Conservation (phyloP, 176 grass and related monocot species). For the Panicum miliaceum region DNA sequence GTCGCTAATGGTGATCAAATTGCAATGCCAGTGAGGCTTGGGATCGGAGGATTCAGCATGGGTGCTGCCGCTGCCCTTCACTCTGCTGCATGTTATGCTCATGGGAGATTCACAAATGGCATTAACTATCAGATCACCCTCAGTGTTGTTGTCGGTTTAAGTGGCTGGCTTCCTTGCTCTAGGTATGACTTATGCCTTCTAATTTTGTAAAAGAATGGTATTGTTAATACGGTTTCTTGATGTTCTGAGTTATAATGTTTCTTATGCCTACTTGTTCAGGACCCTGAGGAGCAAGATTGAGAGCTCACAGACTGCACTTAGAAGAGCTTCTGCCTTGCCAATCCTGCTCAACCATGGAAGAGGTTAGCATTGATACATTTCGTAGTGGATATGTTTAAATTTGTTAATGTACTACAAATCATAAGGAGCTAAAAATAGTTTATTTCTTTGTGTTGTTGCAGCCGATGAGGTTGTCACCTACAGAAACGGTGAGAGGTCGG, state of each 20-base stretch:
- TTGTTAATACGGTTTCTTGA: not conserved
- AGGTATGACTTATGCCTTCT: slow-evolving; percentile 42
- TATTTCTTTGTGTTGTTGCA: slow-evolving; percentile 35
- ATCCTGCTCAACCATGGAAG: slow-evolving; percentile 85
- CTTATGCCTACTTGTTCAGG: slow-evolving; percentile 48
- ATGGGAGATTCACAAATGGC: slow-evolving; percentile 77
- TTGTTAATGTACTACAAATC: slow-evolving; percentile 3
- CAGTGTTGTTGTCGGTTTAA: slow-evolving; percentile 67
- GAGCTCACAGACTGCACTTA: slow-evolving; percentile 68
- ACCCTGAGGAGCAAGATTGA: slow-evolving; percentile 82
- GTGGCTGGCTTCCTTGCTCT: slow-evolving; percentile 96
- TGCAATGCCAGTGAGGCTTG: slow-evolving; percentile 70
- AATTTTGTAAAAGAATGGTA: not conserved
- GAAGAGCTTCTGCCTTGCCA: slow-evolving; percentile 71
- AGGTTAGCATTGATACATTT: slow-evolving; percentile 46
- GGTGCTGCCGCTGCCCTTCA: slow-evolving; percentile 72
- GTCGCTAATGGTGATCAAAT: not conserved
- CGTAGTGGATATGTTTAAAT: not conserved
- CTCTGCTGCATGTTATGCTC: slow-evolving; percentile 79
- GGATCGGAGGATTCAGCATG: slow-evolving; percentile 98
- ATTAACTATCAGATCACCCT: slow-evolving; percentile 68
- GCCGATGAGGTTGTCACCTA: slow-evolving; percentile 88
- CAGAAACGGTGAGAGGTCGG: slow-evolving; percentile 76
- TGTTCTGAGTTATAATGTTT: not conserved
- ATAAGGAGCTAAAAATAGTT: not conserved